Percentiles rank a stretch among this genome's conserved stretches.
Conservation (phyloP, 306 rosid genomes). For the Quercus ilex region DNA sequence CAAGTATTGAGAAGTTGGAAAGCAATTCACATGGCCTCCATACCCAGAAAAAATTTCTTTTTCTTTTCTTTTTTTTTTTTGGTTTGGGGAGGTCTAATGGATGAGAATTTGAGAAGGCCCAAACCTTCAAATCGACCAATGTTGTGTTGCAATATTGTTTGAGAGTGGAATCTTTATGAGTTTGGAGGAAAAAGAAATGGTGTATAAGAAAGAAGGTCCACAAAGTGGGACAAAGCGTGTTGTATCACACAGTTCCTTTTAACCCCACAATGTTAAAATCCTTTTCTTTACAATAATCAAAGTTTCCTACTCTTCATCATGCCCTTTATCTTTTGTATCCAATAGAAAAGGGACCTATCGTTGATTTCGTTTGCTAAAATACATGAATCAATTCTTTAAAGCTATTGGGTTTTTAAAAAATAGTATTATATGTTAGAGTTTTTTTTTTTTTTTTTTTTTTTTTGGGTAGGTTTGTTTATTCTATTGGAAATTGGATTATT, state of each 20-base stretch:
- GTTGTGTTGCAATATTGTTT: not conserved
- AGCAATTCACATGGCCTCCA: conserved; percentile 18
- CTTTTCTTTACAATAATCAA: not conserved
- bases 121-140: not conserved
- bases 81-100: not conserved
- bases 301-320: not conserved
- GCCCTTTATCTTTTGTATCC: not conserved
- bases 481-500: conserved; percentile 36
- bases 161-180: conserved; percentile 3
- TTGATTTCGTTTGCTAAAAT: conserved; percentile 9
- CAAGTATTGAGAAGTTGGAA: conserved; percentile 9
- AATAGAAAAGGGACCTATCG: not conserved
- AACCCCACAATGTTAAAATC: not conserved
- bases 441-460: not conserved
- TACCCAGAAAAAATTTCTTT: not conserved
- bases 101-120: not conserved
- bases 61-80: not conserved
- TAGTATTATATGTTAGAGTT: not conserved
- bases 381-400: conserved; percentile 14
- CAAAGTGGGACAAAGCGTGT: conserved; percentile 34
- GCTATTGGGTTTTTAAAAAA: not conserved
- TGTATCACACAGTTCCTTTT: conserved; percentile 25
- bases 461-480: not conserved
- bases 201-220: conserved; percentile 20
- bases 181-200: not conserved